Conservation (phyloP, 768 basidiomycete species). For the Tubosaeta brunneosetosa region DNA sequence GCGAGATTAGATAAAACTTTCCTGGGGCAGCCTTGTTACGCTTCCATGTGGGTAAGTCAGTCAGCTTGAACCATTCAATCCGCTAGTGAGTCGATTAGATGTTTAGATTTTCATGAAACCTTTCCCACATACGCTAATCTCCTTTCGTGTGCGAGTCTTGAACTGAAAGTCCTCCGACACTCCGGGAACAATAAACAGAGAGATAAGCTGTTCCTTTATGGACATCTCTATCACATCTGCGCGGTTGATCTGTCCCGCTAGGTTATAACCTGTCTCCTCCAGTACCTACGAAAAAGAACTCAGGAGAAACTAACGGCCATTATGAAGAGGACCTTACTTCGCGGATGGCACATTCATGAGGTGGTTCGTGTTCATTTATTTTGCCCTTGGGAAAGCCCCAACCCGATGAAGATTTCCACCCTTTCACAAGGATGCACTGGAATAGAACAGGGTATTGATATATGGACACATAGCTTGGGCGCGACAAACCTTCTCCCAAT, state of each 20-base stretch:
- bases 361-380: slow-evolving; percentile 91
- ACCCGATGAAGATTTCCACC: slow-evolving; percentile 93
- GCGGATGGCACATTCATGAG: slow-evolving; percentile 80
- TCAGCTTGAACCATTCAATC: slow-evolving; percentile 92
- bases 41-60: slow-evolving; percentile 92
- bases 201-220: slow-evolving; percentile 87
- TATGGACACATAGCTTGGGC: slow-evolving; percentile 3
- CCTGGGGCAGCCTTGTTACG: slow-evolving; percentile 62
- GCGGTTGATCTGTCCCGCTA: slow-evolving; percentile 60
- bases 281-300: slow-evolving; percentile 58
- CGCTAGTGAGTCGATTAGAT: slow-evolving; percentile 49
- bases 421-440: slow-evolving; percentile 95
- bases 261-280: slow-evolving; percentile 95
- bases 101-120: slow-evolving; percentile 1
- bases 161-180: slow-evolving; percentile 87
- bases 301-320: slow-evolving; percentile 2
- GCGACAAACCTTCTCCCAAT: slow-evolving; percentile 80
- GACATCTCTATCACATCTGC: slow-evolving; percentile 76
- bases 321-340: slow-evolving; percentile 55
- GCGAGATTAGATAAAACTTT: slow-evolving; percentile 93
- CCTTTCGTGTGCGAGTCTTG: slow-evolving; percentile 92
- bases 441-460: slow-evolving; percentile 9
- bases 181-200: slow-evolving; percentile 83
- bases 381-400: slow-evolving; percentile 99
- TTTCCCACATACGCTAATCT: slow-evolving; percentile 77